Evolutionary conservation across 495 filamentous ascomycete genomes (phyloP), one percentile per base, ranked within the genome.

Genomic region (Penicillium mononematosum): DNA sequence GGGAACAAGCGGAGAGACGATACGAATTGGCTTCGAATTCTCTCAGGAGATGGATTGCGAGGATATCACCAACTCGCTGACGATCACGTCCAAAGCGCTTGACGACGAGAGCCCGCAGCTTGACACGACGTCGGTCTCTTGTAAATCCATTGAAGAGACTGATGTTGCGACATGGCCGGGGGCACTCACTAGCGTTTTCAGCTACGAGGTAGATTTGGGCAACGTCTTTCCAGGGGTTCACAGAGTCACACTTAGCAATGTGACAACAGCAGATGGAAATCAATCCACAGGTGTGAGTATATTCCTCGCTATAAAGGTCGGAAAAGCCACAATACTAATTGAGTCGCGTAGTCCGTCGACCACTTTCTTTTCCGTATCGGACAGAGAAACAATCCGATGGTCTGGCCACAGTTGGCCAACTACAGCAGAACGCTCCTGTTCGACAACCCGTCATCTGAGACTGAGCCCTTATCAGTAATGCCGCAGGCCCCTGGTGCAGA

Each of bases 401-500:
- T 88, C 2, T 88, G 49, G 49, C 83, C 63, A 59, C 42, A 2
- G 54, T 67, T 10, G 81, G 49, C 83, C 22, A 88, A 87, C 59
- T 88, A 88, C 64, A 81, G 82, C 4, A 69, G 65, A 19, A 70
- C 65, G 52, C 20, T 66, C 58, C 17, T 61, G 58, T 47, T 34
- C 79, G 27, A 78, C 69, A 50, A 66, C 82, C 55, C 55, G 5
- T 57, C 46, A 4, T 51, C 49, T 27, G 62, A 68, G 4, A 74
- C 75, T 45, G 73, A 70, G 4, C 71, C 67, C 1, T 51, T 85
- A 16, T 81, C 71, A 41, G 67, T 88, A 32, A 73, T 77, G 47
- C 86, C 88, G 59, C 78, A 75, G 47, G 86, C 86, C 7, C 64
- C 83, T 1, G 86, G 86, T n/a, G 86, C 86, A 4, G 80, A 85